Evolutionary conservation across 768 basidiomycete genomes (phyloP).

Genomic region (Podaxis sp.): DNA sequence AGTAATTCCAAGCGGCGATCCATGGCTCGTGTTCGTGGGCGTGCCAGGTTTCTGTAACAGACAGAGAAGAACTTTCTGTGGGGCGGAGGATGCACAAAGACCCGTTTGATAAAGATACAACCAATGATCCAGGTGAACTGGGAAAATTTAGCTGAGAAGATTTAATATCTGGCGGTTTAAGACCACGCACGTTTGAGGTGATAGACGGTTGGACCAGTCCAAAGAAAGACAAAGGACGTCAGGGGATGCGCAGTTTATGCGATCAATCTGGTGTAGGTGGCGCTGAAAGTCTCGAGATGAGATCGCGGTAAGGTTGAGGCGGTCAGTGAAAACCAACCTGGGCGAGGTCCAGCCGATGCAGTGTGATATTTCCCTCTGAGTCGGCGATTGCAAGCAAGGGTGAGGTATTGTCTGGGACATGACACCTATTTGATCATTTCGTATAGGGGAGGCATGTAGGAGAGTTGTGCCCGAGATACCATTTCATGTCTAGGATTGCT

Average conservation of each 20-base stretch:
- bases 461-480: slow-evolving; percentile 47
- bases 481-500: slow-evolving; percentile 93
- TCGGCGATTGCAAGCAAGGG: slow-evolving; percentile 75
- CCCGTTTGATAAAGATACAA: slow-evolving; percentile 85
- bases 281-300: slow-evolving; percentile 28
- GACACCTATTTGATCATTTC: slow-evolving; percentile 48
- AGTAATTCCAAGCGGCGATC: slow-evolving; percentile 90
- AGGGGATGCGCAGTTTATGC: slow-evolving; percentile 48
- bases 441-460: background rate
- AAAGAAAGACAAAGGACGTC: slow-evolving; percentile 83
- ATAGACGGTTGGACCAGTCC: slow-evolving; percentile 84
- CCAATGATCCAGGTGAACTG: slow-evolving; percentile 57
- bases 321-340: slow-evolving; percentile 32
- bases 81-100: slow-evolving; percentile 60
- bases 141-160: background rate
- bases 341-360: slow-evolving; percentile 55
- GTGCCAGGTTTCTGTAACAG: slow-evolving; percentile 62
- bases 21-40: slow-evolving; percentile 96
- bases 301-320: background rate
- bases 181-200: slow-evolving; percentile 41
- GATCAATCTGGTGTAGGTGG: slow-evolving; percentile 36
- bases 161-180: background rate
- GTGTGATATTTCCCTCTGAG: slow-evolving; percentile 76
- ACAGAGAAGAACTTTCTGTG: slow-evolving; percentile 42
- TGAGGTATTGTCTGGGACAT: slow-evolving; percentile 38